These are phyloP conservation scores for Cladosporium halotolerans DNA, from an alignment of 2,329 filamentous ascomycete genomes.

Conservation along the genomic window DNA sequence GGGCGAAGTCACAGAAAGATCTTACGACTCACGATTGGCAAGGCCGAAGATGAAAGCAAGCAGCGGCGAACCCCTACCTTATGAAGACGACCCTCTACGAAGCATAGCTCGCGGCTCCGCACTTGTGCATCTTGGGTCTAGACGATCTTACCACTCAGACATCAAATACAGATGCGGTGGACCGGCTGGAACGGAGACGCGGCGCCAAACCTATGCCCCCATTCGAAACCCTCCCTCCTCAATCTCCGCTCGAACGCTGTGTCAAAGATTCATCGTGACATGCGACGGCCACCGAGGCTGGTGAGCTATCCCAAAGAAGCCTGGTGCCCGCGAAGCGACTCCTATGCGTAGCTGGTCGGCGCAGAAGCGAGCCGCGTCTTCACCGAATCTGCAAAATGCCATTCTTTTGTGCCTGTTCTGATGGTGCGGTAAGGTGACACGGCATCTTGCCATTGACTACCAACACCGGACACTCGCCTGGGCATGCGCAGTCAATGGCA, in stretches of 20 bases:
- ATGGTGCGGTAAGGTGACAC: too few relatives aligned
- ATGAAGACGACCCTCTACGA: conserved; percentile 6
- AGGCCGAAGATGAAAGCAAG: not conserved
- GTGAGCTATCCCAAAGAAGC: conserved; percentile 22
- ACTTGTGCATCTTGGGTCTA: conserved; percentile 5
- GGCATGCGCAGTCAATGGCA: too few relatives aligned
- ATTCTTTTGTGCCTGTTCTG: too few relatives aligned
- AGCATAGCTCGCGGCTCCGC: conserved; percentile 16
- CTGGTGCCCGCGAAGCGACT: conserved; percentile 15
- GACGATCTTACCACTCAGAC: conserved; percentile 1
- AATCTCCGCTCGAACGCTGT: conserved; percentile 16
- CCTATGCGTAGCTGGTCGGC: not conserved
- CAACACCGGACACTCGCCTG: too few relatives aligned
- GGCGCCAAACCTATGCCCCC: conserved; percentile 13
- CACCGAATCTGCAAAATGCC: too few relatives aligned
- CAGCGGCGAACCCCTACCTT: conserved; percentile 6
- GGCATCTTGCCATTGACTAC: too few relatives aligned
- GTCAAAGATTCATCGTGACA: conserved; percentile 3
- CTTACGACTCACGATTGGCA: not conserved
- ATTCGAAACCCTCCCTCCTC: conserved; percentile 13
- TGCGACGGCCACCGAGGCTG: not conserved
- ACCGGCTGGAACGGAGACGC: conserved; percentile 10
- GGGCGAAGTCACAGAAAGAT: conserved; percentile 1
- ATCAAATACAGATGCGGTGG: conserved; percentile 1
- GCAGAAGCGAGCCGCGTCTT: conserved; percentile 2